Evolutionary conservation across 2,329 filamentous ascomycete genomes (phyloP).

Genomic region (Penicillium thymicola): DNA sequence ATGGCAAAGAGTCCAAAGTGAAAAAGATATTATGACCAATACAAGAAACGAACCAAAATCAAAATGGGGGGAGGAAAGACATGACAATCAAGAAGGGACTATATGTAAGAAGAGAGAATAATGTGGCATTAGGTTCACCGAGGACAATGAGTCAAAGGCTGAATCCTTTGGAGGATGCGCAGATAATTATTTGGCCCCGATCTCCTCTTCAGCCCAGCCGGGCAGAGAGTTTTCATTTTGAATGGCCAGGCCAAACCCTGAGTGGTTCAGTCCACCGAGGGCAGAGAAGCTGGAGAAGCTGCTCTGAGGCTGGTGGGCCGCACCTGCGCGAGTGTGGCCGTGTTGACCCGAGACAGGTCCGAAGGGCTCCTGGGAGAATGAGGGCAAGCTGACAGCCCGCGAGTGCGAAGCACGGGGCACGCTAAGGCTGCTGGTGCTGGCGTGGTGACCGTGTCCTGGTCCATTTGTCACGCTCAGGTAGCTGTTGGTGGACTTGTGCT

Average conservation of each 20-base stretch:
- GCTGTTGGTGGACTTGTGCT: conserved; percentile 65
- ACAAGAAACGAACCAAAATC: conserved; percentile 31
- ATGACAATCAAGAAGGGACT: conserved; percentile 17
- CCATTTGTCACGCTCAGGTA: conserved; percentile 52
- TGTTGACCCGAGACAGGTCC: conserved; percentile 40
- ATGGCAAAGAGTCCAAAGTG: conserved; percentile 17
- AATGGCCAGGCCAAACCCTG: conserved; percentile 58
- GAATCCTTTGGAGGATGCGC: conserved; percentile 8
- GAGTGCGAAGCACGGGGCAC: conserved; percentile 61
- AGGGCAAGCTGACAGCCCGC: conserved; percentile 84
- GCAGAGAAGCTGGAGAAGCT: conserved; percentile 60
- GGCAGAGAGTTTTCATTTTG: conserved; percentile 56
- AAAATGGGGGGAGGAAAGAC: conserved; percentile 17
- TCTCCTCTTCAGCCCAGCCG: conserved; percentile 64
- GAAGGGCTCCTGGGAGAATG: conserved; percentile 60
- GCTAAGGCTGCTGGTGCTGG: conserved; percentile 56
- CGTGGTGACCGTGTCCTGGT: conserved; percentile 70
- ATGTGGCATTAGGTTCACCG: conserved; percentile 18
- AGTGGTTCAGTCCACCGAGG: conserved; percentile 57
- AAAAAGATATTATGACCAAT: conserved; percentile 30
- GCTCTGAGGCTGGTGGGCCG: conserved; percentile 45
- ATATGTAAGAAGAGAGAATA: conserved; percentile 21
- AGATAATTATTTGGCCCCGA: conserved; percentile 51
- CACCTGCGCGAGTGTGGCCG: conserved; percentile 34
- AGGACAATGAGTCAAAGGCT: conserved; percentile 20